Evolutionary conservation across 2,329 filamentous ascomycete species (phyloP).

Genomic region (Parasarocladium wereldwijsianum): DNA sequence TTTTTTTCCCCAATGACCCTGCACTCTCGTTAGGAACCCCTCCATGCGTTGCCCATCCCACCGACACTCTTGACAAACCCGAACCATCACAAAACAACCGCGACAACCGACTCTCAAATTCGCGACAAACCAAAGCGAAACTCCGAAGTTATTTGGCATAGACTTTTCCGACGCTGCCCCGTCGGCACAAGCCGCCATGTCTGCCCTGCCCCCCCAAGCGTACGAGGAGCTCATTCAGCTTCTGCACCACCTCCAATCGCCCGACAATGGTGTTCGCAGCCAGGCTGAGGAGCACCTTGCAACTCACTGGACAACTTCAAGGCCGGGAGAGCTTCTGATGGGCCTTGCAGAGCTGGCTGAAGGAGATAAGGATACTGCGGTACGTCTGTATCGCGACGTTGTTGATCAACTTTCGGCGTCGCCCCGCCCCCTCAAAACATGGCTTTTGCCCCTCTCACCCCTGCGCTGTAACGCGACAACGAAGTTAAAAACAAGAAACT

Average conservation of each 20-base stretch:
- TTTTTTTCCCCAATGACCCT: too few species aligned
- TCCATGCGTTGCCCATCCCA: too few species aligned
- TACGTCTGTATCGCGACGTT: slow-evolving; percentile 22
- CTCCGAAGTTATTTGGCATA: too few species aligned
- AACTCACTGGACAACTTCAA: slow-evolving; percentile 71
- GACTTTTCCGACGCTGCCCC: slow-evolving; percentile 4
- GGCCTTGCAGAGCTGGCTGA: slow-evolving; percentile 86
- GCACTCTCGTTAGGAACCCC: too few species aligned
- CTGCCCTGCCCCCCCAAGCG: slow-evolving; percentile 70
- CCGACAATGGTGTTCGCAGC: slow-evolving; percentile 74
- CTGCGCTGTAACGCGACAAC: neutral
- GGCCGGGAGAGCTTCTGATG: slow-evolving; percentile 83
- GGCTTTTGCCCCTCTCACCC: too few species aligned
- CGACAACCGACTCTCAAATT: too few species aligned
- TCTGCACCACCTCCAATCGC: slow-evolving; percentile 72
- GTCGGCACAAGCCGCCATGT: slow-evolving; percentile 35
- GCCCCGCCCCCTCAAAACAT: neutral
- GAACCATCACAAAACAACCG: too few species aligned
- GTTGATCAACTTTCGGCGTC: neutral
- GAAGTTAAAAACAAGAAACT: neutral
- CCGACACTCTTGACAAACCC: too few species aligned
- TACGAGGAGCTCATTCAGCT: slow-evolving; percentile 76
- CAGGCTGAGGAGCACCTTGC: slow-evolving; percentile 84
- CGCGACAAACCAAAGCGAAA: too few species aligned
- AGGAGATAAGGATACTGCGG: slow-evolving; percentile 56